These are phyloP conservation scores for Pseudogymnoascus sp. DNA, from an alignment of 2,329 filamentous ascomycete species.

Conservation along the genomic window DNA sequence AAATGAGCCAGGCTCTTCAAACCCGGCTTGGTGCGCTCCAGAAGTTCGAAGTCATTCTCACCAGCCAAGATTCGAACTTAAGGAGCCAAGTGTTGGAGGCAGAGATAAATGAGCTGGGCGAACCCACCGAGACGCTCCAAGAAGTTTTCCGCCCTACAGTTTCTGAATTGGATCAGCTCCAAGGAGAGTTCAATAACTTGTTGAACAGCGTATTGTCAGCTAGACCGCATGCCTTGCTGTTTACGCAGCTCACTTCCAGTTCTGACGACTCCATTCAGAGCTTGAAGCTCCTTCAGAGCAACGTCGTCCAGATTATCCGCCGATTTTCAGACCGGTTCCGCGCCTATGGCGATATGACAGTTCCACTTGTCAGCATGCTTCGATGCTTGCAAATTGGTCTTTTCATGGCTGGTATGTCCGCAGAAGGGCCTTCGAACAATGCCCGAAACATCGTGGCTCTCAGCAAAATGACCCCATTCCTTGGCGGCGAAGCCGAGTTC, in stretches of 20 bases:
- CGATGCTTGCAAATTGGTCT: constrained; percentile 70
- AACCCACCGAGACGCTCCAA: constrained; percentile 53
- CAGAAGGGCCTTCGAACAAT: constrained; percentile 10
- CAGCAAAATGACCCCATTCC: constrained; percentile 43
- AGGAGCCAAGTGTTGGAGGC: constrained; percentile 54
- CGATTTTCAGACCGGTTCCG: constrained; percentile 63
- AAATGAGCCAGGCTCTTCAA: constrained; percentile 47
- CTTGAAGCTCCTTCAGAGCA: constrained; percentile 38
- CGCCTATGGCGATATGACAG: constrained; percentile 77
- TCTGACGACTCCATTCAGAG: constrained; percentile 21
- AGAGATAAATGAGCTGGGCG: constrained; percentile 55
- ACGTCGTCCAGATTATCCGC: constrained; percentile 59
- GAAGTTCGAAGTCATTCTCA: constrained; percentile 57
- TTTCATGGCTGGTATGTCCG: constrained; percentile 41
- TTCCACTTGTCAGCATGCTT: constrained; percentile 69
- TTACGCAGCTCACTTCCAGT: constrained; percentile 15
- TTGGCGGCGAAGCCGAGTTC: constrained; percentile 34
- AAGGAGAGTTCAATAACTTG: constrained; percentile 75
- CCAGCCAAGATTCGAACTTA: constrained; percentile 58
- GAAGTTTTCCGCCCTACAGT: constrained; percentile 61
- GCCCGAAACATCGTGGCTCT: constrained; percentile 25
- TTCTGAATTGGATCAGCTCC: constrained; percentile 62
- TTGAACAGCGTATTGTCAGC: constrained; percentile 39
- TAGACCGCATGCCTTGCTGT: constrained; percentile 14
- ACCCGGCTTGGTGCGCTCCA: constrained; percentile 51